Evolutionary conservation across 1,284 basidiomycete genomes (phyloP).

Genomic region (Cryptococcus sp.): DNA sequence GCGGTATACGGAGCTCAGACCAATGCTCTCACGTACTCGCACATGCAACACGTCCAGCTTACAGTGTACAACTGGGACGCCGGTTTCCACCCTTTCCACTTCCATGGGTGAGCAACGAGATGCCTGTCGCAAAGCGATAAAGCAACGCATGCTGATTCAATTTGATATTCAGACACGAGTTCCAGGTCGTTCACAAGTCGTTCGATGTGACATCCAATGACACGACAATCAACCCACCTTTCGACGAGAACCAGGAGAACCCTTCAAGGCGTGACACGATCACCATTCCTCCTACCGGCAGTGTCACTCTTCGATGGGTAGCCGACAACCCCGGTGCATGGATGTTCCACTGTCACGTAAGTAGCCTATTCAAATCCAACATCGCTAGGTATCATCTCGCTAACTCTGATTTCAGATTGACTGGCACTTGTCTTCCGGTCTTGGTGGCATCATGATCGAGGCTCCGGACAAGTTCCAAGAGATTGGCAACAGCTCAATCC

Average conservation of each 20-base stretch:
- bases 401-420: slow-evolving; percentile 34
- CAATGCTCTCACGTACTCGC: slow-evolving; percentile 69
- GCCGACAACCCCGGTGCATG: slow-evolving; percentile 60
- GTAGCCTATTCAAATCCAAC: slow-evolving; percentile 5
- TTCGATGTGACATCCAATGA: slow-evolving; percentile 75
- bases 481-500: slow-evolving; percentile 28
- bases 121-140: not conserved
- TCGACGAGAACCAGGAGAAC: slow-evolving; percentile 72
- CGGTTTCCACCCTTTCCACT: slow-evolving; percentile 56
- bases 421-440: slow-evolving; percentile 51
- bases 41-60: slow-evolving; percentile 75
- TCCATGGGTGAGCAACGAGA: slow-evolving; percentile 43
- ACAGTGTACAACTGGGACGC: slow-evolving; percentile 74
- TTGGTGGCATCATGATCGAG: slow-evolving; percentile 54
- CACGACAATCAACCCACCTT: slow-evolving; percentile 74
- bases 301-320: slow-evolving; percentile 53
- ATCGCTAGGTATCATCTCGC: not conserved
- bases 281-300: slow-evolving; percentile 54
- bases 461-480: slow-evolving; percentile 50
- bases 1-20: slow-evolving; percentile 73
- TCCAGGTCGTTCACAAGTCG: slow-evolving; percentile 73
- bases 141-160: too few relatives aligned
- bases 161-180: slow-evolving; percentile 63
- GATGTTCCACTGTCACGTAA: slow-evolving; percentile 55
- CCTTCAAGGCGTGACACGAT: slow-evolving; percentile 76